Base-by-base conservation (phyloP, 2,329 filamentous ascomycete species). In the Juglanconis sp. region DNA sequence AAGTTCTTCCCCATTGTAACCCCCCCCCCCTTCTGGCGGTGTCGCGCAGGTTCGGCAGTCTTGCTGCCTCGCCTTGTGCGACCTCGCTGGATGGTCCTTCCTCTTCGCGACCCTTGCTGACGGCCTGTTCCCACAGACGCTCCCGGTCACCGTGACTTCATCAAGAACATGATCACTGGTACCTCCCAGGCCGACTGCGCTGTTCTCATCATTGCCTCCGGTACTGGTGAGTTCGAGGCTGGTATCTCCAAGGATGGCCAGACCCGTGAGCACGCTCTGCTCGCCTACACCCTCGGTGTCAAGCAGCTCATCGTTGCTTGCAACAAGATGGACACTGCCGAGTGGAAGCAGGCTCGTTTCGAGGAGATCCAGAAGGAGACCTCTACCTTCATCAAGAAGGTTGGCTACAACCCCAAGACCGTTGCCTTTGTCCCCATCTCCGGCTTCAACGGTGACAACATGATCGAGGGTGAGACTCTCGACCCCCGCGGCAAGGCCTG, bases 111-210 rank as follows among this genome's bases (percentile, higher is more conserved):
- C 38, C 30, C 42, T 53, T 63, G 66, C 69, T 71, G 63, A 69
- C 61, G 9, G 42, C 5, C 53, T 4, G 38, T 46, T 3, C 46
- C 32, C 15, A 9, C 70, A 90, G 91, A 99, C 77, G 95, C 95
- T 81, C 95, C 95, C 76, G 95, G 95, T 84, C 95, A 99, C 85
- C 94, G 95, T 95, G 95, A 99, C 79, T 99, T 98, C 88, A 98
- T 99, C 92, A 99, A 99, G 94, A 99, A 98, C 93, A 99, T 99
- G 95, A 99, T 99, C 82, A 98, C 95, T 90, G 95, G 95, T 93
- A 98, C 95, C 78, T 99, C 95, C 81, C 95, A 98, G 90, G 95
- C 95, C 74, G 95, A 99, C 79, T 98, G 95, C 85, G 95, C 95
- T 77, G 92, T 99, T 81, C 93, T 99, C 87, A 98, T 99, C 85